phyloP scores from a whole-genome alignment of 2,329 filamentous ascomycete genomes.

The Aspergillus quadrilineatus region DNA sequence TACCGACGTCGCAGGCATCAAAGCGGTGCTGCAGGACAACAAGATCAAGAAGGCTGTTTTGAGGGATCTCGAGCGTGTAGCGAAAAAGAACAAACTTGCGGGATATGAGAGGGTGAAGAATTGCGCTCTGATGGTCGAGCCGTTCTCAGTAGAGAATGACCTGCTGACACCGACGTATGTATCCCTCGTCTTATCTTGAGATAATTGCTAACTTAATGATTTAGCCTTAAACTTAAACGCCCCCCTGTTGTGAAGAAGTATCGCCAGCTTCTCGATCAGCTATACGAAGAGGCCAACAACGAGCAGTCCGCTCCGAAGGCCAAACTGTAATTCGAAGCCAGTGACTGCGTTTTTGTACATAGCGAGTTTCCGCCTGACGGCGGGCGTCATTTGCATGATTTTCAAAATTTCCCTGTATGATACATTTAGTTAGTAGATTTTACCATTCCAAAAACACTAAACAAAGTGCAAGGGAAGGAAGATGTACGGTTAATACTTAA shows the following conservation, averaged over 20 bases:
- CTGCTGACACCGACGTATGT: slow-evolving; percentile 56
- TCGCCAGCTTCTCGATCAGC: slow-evolving; percentile 56
- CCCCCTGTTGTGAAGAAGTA: slow-evolving; percentile 65
- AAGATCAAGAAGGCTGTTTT: slow-evolving; percentile 73
- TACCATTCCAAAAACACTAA: not conserved
- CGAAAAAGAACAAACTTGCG: slow-evolving; percentile 83
- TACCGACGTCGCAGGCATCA: slow-evolving; percentile 66
- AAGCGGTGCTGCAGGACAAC: slow-evolving; percentile 64
- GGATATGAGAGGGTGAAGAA: slow-evolving; percentile 81
- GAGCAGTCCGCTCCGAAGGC: slow-evolving; percentile 39
- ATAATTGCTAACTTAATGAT: slow-evolving; percentile 19
- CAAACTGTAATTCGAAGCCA: slow-evolving; percentile 33
- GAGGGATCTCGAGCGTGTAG: slow-evolving; percentile 75
- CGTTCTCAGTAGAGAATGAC: slow-evolving; percentile 91
- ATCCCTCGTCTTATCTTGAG: not conserved
- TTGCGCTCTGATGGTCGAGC: slow-evolving; percentile 74
- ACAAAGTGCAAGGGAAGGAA: not conserved
- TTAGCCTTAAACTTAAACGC: slow-evolving; percentile 69
- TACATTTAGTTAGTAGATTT: not conserved
- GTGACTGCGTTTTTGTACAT: slow-evolving; percentile 1
- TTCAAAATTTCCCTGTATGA: slow-evolving; percentile 9
- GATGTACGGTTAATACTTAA: too few species aligned
- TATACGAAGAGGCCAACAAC: slow-evolving; percentile 58
- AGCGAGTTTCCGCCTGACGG: slow-evolving; percentile 3
- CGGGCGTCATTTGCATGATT: slow-evolving; percentile 9